phyloP scores from a whole-genome alignment of 2,329 filamentous ascomycete genomes.

The Xylaria sp. region DNA sequence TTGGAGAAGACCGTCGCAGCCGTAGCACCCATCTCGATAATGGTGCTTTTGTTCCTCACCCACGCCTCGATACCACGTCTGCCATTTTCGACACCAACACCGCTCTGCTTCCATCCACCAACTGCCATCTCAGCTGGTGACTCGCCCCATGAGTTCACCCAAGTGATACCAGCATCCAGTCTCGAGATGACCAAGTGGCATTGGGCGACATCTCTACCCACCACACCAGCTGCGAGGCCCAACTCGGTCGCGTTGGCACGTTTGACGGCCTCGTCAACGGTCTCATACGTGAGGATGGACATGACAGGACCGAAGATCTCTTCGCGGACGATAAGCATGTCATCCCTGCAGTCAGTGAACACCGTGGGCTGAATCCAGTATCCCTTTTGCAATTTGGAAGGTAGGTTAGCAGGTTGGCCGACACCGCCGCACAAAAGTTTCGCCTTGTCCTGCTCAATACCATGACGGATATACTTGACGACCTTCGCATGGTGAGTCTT shows the following conservation, averaged over 20 bases:
- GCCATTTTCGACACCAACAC: constrained; percentile 82
- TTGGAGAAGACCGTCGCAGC: constrained; percentile 71
- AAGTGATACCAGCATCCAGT: constrained; percentile 80
- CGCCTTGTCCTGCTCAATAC: constrained; percentile 67
- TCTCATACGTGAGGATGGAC: constrained; percentile 69
- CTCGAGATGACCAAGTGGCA: constrained; percentile 67
- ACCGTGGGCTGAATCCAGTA: constrained; percentile 82
- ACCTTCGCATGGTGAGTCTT: constrained; percentile 72
- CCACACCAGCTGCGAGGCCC: constrained; percentile 79
- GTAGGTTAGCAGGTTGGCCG: constrained; percentile 49
- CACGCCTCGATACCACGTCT: constrained; percentile 73
- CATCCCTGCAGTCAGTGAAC: constrained; percentile 79
- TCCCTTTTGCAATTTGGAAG: constrained; percentile 51
- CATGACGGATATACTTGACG: constrained; percentile 67
- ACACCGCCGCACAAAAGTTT: constrained; percentile 67
- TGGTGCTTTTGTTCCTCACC: constrained; percentile 80
- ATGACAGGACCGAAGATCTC: constrained; percentile 90
- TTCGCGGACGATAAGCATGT: constrained; percentile 72
- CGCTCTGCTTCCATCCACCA: constrained; percentile 87
- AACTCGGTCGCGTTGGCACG: constrained; percentile 73
- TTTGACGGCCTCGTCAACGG: constrained; percentile 61
- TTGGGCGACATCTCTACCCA: constrained; percentile 66
- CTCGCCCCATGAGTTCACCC: constrained; percentile 94
- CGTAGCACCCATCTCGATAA: constrained; percentile 72
- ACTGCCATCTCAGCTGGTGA: constrained; percentile 88